Percentiles rank a stretch among this genome's conserved stretches.
phyloP scores from a whole-genome alignment of 441 rosid species.

The Jatropha podagrica region DNA sequence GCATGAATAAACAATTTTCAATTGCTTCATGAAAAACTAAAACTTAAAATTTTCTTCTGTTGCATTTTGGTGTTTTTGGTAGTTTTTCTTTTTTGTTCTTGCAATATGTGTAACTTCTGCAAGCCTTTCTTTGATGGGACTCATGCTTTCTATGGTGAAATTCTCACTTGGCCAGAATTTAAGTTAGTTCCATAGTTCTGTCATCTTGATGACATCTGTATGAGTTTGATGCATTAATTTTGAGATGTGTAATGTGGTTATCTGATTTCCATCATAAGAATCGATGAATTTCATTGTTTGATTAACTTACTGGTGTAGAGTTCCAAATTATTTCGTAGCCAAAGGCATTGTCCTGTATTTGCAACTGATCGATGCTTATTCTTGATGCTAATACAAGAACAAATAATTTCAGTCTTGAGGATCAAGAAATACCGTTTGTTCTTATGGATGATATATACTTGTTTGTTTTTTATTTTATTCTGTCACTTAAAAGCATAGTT shows the following conservation, averaged over 20 bases:
- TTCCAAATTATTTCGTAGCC: background rate
- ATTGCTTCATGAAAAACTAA: background rate
- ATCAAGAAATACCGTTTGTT: background rate
- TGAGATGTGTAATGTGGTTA: background rate
- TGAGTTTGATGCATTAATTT: background rate
- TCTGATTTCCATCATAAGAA: background rate
- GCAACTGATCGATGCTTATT: background rate
- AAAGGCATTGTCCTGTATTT: background rate
- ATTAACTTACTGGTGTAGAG: constrained; percentile 4
- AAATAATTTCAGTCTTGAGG: constrained; percentile 2
- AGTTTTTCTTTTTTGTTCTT: background rate
- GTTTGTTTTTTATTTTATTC: background rate
- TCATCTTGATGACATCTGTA: background rate
- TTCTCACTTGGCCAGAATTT: background rate
- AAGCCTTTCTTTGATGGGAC: background rate
- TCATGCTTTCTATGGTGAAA: background rate
- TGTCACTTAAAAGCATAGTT: constrained; percentile 14
- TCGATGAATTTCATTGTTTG: background rate
- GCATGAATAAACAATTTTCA: background rate
- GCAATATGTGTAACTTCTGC: too few relatives aligned
- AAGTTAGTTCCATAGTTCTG: background rate
- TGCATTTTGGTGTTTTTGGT: background rate
- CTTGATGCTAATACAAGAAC: background rate
- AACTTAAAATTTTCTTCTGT: background rate
- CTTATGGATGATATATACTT: background rate